Base-by-base conservation (phyloP, 192 early-diverging fungal species). In the Cladochytrium replicatum region DNA sequence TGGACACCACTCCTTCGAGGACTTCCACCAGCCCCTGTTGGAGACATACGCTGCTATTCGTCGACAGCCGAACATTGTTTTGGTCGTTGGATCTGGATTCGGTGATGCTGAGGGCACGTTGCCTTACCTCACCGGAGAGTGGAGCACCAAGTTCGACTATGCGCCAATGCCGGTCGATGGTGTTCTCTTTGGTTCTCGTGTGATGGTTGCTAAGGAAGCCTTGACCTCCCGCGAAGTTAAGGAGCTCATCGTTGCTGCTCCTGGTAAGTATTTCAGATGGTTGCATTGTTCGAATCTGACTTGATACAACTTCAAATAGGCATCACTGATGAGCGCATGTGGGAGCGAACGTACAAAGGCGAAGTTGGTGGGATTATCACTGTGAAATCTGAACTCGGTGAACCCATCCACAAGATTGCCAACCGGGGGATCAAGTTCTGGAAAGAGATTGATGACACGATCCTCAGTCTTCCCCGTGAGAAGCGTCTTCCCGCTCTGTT, bases 91-190 rank as follows among this genome's bases (percentile, higher is more conserved):
- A 30, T 87, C 84, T 41, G 90, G 90, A 17, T 94, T 94, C 58
- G 91, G 91, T 60, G 86, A 85, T 45, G 82, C 79, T 24, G 75
- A 75, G 22, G 90, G 85, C 41, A 90, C 89, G 3, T 57, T 88
- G 38, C 90, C 90, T 24, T 97, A 91, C 67, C 57, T 97, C 24
- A 88, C 90, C 47, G 93, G 93, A 55, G 86, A 97, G 34, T 97
- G 93, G 93, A 76, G 80, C 54, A 48, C 62, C 23, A 59, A 69
- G 40, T 88, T 81, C 55, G 89, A 81, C 41, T 79, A 77, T 48
- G 82, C 89, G 6, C 82, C 89, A 30, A 97, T 97, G 93, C 93
- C 93, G 2, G 86, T 89, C 57, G 93, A 97, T 57, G 93, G 91
- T 66, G 69, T 94, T 24, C 66, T 97, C 44, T 83, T 97, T 47